A percentile compares a stretch with the other conserved stretches of the same genome.
Evolutionary conservation across 2,329 filamentous ascomycete species (phyloP).

Genomic region (Hypoxylon sp.): DNA sequence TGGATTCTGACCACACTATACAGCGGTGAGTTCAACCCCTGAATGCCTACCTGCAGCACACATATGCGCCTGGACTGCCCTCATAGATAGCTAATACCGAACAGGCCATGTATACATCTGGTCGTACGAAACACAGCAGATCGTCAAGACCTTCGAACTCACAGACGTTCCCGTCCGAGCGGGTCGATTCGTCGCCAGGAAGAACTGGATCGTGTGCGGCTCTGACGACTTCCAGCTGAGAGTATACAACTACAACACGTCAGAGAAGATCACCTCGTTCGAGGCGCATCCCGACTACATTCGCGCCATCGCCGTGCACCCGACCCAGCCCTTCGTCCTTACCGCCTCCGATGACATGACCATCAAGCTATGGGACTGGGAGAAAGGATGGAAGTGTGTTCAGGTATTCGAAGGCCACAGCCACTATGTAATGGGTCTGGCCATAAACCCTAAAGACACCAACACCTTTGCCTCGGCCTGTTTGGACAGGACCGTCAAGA

Average conservation of each 20-base stretch:
- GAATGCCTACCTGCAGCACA: background rate
- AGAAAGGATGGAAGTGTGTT: conserved; percentile 97
- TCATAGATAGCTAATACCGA: conserved; percentile 21
- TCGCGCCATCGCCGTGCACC: conserved; percentile 93
- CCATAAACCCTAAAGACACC: conserved; percentile 97
- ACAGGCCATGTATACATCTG: conserved; percentile 97
- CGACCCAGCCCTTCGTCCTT: conserved; percentile 92
- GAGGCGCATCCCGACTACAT: conserved; percentile 99
- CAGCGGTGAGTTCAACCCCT: conserved; percentile 69
- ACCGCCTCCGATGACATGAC: conserved; percentile 97
- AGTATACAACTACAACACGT: conserved; percentile 99
- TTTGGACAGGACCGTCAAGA: conserved; percentile 95
- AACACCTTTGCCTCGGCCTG: conserved; percentile 93
- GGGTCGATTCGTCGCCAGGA: conserved; percentile 93
- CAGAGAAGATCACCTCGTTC: conserved; percentile 96
- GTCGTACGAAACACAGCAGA: conserved; percentile 96
- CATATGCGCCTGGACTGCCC: conserved; percentile 5
- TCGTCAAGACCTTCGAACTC: conserved; percentile 98
- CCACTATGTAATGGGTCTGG: conserved; percentile 95
- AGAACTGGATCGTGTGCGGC: conserved; percentile 99
- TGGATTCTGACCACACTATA: conserved; percentile 97
- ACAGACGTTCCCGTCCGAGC: conserved; percentile 98
- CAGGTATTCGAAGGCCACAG: conserved; percentile 96
- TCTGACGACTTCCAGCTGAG: conserved; percentile 89
- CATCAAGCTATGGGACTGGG: conserved; percentile 99